Conservation (phyloP, 2,329 filamentous ascomycete genomes). For the Tolypocladium amazonense region DNA sequence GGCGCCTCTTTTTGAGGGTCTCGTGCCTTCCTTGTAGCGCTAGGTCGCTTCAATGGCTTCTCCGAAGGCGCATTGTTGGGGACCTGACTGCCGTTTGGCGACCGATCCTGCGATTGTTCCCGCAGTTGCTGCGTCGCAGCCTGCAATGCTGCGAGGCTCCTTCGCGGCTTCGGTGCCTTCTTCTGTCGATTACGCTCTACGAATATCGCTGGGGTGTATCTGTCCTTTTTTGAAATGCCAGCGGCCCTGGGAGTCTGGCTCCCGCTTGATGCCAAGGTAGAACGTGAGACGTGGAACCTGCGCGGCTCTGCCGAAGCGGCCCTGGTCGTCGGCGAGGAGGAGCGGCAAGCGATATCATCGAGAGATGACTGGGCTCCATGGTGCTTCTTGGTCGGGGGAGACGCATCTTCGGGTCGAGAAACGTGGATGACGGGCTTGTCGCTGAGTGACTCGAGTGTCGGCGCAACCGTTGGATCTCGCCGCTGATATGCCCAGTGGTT, state of each 20-base stretch:
- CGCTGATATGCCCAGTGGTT: slow-evolving; percentile 46
- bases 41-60: slow-evolving; percentile 23
- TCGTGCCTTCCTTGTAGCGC: slow-evolving; percentile 14
- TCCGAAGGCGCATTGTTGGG: slow-evolving; percentile 8
- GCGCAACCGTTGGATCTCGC: slow-evolving; percentile 19
- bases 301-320: slow-evolving; percentile 26
- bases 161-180: slow-evolving; percentile 11
- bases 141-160: slow-evolving; percentile 9
- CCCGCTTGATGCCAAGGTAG: slow-evolving; percentile 24
- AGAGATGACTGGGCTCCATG: slow-evolving; percentile 1
- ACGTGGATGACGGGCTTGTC: slow-evolving; percentile 36
- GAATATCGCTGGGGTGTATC: slow-evolving; percentile 39
- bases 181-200: slow-evolving; percentile 39
- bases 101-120: background rate
- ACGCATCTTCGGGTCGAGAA: slow-evolving; percentile 26
- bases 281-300: slow-evolving; percentile 45
- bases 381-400: slow-evolving; percentile 5
- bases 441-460: slow-evolving; percentile 1
- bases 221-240: slow-evolving; percentile 28
- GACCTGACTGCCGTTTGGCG: background rate
- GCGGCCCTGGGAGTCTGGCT: slow-evolving; percentile 9
- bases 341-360: background rate
- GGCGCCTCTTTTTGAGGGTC: slow-evolving; percentile 10
- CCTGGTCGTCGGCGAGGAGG: slow-evolving; percentile 4
- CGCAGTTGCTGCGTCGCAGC: background rate